phyloP scores from a whole-genome alignment of 2,329 filamentous ascomycete genomes.

The Xylariaceae sp. region DNA sequence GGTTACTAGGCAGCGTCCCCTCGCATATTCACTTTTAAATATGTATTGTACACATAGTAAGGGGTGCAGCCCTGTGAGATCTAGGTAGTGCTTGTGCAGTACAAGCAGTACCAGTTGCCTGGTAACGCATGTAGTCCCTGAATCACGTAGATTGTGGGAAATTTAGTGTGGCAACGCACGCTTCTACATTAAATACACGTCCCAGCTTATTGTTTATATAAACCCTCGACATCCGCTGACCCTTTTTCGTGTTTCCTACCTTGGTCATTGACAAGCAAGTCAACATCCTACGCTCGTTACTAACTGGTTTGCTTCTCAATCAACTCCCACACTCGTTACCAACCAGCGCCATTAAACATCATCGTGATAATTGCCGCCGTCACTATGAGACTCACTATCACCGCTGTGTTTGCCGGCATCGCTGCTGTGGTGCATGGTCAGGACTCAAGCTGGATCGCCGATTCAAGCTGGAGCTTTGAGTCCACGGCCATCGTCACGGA shows the following conservation, averaged over 20 bases:
- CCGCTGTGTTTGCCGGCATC: neutral
- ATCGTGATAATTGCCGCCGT: neutral
- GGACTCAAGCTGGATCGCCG: constrained; percentile 12
- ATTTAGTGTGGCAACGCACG: no score
- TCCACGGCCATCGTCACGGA: constrained; percentile 13
- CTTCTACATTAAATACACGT: no score
- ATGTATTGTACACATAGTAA: neutral
- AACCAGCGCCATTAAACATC: no score
- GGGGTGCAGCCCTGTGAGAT: neutral
- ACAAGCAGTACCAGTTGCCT: neutral
- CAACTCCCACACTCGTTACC: neutral
- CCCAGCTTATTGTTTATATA: no score
- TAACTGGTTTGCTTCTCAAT: neutral
- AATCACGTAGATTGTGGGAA: neutral
- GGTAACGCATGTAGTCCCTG: neutral
- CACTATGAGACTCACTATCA: constrained; percentile 9
- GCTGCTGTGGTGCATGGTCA: neutral
- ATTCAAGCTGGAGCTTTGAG: no score
- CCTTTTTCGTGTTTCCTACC: no score
- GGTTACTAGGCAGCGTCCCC: neutral
- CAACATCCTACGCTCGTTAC: no score
- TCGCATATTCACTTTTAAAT: neutral
- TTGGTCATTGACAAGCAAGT: neutral
- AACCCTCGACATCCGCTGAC: neutral
- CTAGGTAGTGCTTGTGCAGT: no score